Evolutionary conservation across 1,139 yeast species (phyloP), one percentile per base, ranked within the genome.

Genomic region (Blastobotrys serpentis): DNA sequence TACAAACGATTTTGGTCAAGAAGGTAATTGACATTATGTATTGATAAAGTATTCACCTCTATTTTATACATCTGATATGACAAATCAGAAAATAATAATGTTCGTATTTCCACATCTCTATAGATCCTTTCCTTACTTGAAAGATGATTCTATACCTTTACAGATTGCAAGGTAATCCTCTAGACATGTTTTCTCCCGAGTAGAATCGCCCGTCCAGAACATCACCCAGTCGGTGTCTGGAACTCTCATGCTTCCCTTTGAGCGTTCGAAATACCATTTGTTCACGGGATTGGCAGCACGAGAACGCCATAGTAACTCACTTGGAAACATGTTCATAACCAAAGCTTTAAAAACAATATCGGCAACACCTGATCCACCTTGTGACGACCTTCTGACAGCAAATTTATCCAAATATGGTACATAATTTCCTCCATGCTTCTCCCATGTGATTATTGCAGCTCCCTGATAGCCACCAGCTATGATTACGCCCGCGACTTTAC

Each of bases 401-500:
- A 92, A 88, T 65, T 92, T 92, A 65, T 92, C 98, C 44, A 92
- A 73, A 56, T 92, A 92, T 0, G 94, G 86, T 6, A 57, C 54
- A 22, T 56, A 43, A n/a, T 52, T 54, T n/a, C 48, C 56, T 58
- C 49, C 30, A 25, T 66, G 54, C 8, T 57, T 54, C 63, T 87
- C 96, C 76, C 87, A 84, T 0, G 98, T 92, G 32, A 92, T 77
- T 8, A 92, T 83, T 0, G 98, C 98, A 13, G 89, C 90, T 1
- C 98, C 98, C 56, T 90, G 96, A 63, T 92, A 92, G 62, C 92
- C 95, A 0, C 98, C 98, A 3, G 92, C 86, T 16, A 92, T 77
- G 5, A 92, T 82, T 11, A 92, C 66, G 0, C 87, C 84, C 0
- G 96, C 92, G 5, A 92, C 72, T 2, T 73, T 71, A 1, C 80